Evolutionary conservation across 106 monocot species (phyloP).

Genomic region (Dendrobium catenatum): DNA sequence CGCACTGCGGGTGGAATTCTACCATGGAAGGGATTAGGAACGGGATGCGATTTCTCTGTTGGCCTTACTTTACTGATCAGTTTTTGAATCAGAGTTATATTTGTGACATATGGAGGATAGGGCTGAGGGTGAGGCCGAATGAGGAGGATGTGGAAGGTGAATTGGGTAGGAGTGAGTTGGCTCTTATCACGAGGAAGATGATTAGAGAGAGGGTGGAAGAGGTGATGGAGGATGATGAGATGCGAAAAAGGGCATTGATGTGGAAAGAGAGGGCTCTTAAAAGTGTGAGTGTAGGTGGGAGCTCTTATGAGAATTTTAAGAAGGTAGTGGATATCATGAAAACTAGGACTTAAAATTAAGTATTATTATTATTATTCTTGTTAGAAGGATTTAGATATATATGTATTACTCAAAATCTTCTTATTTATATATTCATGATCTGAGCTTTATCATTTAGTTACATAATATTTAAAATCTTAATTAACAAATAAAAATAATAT

Average conservation of each 20-base stretch:
- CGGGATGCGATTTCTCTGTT: slow-evolving; percentile 31
- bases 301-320: background rate
- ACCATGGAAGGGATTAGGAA: slow-evolving; percentile 24
- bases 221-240: background rate
- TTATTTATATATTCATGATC: too few species aligned
- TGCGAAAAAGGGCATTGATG: background rate
- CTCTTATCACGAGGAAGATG: background rate
- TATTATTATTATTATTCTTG: too few species aligned
- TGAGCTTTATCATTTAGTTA: too few species aligned
- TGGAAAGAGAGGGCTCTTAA: background rate
- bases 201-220: background rate
- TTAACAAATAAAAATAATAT: too few species aligned
- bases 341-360: too few species aligned
- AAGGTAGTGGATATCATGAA: background rate
- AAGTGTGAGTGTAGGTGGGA: background rate
- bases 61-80: slow-evolving; percentile 37
- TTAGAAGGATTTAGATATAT: too few species aligned
- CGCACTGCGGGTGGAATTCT: slow-evolving; percentile 33
- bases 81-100: slow-evolving; percentile 29
- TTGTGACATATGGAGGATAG: slow-evolving; percentile 27
- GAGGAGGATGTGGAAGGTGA: background rate
- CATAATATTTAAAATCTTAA: too few species aligned
- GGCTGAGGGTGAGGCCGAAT: background rate
- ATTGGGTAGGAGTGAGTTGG: background rate
- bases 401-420: too few species aligned